phyloP scores from a whole-genome alignment of 495 filamentous ascomycete genomes.

The Jackrogersella minutella region DNA sequence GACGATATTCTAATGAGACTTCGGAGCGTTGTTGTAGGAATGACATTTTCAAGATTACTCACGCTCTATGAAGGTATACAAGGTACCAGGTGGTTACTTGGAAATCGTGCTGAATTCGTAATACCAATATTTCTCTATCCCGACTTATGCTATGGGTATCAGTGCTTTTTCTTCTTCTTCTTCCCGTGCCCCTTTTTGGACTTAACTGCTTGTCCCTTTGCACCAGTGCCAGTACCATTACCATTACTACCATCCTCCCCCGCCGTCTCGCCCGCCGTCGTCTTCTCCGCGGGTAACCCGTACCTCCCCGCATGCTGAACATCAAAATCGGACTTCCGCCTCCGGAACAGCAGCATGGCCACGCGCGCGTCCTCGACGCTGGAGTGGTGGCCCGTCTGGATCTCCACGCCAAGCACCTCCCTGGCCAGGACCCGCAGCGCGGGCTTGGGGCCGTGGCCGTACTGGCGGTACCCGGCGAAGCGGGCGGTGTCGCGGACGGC shows the following conservation, averaged over 20 bases:
- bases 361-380: constrained; percentile 88
- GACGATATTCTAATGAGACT: not conserved
- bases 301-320: constrained; percentile 67
- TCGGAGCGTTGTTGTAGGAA: no score
- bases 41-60: no score
- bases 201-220: constrained; percentile 56
- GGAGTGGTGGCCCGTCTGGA: constrained; percentile 75
- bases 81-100: not conserved
- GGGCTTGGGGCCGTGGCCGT: constrained; percentile 80
- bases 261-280: constrained; percentile 49
- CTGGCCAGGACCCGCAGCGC: constrained; percentile 76
- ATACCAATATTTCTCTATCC: not conserved
- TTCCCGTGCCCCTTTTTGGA: constrained; percentile 47
- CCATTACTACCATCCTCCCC: constrained; percentile 43
- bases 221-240: constrained; percentile 31
- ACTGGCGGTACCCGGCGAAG: constrained; percentile 73
- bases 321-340: constrained; percentile 84
- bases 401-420: constrained; percentile 81
- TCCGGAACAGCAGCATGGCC: constrained; percentile 84
- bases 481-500: constrained; percentile 87
- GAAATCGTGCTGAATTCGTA: not conserved
- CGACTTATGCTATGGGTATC: not conserved
- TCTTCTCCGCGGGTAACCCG: constrained; percentile 61
- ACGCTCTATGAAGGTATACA: no score
- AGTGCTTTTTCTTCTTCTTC: constrained; percentile 45